These are phyloP conservation scores for Syzygium jambos DNA, from an alignment of 345 rosid genomes.

Conservation along the genomic window DNA sequence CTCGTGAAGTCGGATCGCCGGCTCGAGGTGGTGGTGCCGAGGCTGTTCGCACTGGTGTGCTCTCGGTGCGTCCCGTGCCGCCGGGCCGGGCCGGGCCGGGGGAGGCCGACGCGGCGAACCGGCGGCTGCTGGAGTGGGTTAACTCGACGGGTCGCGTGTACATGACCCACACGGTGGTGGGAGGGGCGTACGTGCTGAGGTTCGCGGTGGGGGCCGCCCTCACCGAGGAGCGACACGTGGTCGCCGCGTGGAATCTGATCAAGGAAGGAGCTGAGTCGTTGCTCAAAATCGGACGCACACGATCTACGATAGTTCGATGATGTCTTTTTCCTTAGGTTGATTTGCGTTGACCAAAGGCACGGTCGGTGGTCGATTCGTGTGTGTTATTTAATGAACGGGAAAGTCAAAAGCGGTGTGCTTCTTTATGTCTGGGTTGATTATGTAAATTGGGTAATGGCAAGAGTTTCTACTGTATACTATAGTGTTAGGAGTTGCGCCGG, in stretches of 20 bases:
- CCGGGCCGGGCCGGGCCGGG: background rate
- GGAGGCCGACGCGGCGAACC: slow-evolving; percentile 11
- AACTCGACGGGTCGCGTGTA: slow-evolving; percentile 30
- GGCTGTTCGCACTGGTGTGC: slow-evolving; percentile 32
- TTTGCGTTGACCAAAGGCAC: no score
- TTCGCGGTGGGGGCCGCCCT: slow-evolving; percentile 42
- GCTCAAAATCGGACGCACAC: background rate
- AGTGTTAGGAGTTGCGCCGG: no score
- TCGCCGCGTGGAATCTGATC: slow-evolving; percentile 33
- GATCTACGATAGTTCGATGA: no score
- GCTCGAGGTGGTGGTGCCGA: slow-evolving; percentile 26
- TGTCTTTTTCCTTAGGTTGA: no score
- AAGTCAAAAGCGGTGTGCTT: no score
- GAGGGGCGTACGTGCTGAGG: slow-evolving; percentile 24
- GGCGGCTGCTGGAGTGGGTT: slow-evolving; percentile 26
- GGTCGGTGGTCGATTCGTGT: no score
- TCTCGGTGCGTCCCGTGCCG: slow-evolving; percentile 10
- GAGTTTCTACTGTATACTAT: no score
- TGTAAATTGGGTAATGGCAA: no score
- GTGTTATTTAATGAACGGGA: no score
- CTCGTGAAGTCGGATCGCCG: slow-evolving; percentile 22
- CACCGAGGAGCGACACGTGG: slow-evolving; percentile 32
- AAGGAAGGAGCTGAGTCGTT: slow-evolving; percentile 2
- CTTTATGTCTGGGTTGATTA: no score
- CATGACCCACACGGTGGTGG: slow-evolving; percentile 27